A percentile compares a stretch with the other conserved stretches of the same genome.
These are phyloP conservation scores for Scleromitrula shiraiana DNA, from an alignment of 2,329 filamentous ascomycete genomes.

Conservation along the genomic window DNA sequence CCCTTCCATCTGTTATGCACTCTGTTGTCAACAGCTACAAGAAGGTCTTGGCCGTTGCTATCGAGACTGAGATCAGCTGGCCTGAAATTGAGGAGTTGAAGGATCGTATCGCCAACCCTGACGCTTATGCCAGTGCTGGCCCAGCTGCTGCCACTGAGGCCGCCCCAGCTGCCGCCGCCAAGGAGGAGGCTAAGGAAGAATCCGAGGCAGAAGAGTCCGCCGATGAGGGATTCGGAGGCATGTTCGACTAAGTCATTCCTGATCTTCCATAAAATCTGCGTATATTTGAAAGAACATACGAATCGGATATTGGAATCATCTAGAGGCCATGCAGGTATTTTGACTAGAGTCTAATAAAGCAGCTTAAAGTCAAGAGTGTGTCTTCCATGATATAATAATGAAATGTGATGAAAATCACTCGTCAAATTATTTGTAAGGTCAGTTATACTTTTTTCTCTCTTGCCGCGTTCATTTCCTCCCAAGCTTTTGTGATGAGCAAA, in stretches of 20 bases:
- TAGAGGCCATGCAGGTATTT: slow-evolving; percentile 21
- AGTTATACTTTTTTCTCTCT: slow-evolving; percentile 16
- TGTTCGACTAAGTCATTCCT: slow-evolving; percentile 53
- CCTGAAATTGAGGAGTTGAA: slow-evolving; percentile 95
- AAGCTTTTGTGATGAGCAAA: slow-evolving; percentile 30
- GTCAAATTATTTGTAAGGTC: slow-evolving; percentile 17
- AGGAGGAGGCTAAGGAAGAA: slow-evolving; percentile 58
- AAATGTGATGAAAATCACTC: slow-evolving; percentile 9
- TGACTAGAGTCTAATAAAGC: slow-evolving; percentile 20
- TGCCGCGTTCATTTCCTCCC: slow-evolving; percentile 5
- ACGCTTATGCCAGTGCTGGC: slow-evolving; percentile 81
- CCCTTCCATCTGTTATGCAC: slow-evolving; percentile 92
- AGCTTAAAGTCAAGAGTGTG: slow-evolving; percentile 14
- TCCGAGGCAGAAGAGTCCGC: slow-evolving; percentile 59
- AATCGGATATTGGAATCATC: slow-evolving; percentile 20
- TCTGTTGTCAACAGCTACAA: slow-evolving; percentile 97
- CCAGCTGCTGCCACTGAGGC: slow-evolving; percentile 55
- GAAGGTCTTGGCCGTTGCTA: slow-evolving; percentile 83
- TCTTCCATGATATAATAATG: slow-evolving; percentile 7
- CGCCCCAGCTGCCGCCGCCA: slow-evolving; percentile 41
- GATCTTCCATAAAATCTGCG: slow-evolving; percentile 19
- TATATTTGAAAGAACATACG: slow-evolving; percentile 12
- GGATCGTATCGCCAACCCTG: slow-evolving; percentile 98
- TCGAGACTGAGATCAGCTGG: slow-evolving; percentile 90
- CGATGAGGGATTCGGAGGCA: slow-evolving; percentile 63